phyloP scores from a whole-genome alignment of 208 protist species.

The Acanthamoeba quina region DNA sequence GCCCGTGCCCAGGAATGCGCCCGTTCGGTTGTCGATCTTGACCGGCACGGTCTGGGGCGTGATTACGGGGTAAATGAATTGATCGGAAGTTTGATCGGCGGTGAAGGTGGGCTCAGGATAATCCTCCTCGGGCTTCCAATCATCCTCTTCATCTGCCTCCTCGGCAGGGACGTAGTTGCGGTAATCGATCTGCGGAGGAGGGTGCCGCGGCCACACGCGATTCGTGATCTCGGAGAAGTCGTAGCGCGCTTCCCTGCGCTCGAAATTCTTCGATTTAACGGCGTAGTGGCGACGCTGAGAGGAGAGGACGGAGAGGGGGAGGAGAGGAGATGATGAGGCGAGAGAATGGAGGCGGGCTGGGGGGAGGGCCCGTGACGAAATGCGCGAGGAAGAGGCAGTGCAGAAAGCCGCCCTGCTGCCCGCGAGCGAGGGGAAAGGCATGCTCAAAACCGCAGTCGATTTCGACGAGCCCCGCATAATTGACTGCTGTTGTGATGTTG shows the following conservation, averaged over 20 bases:
- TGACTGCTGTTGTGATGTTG: not conserved
- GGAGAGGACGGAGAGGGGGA: not conserved
- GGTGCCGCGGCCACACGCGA: not conserved
- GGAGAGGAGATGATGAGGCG: not conserved
- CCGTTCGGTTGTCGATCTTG: not conserved
- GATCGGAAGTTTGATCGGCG: not conserved
- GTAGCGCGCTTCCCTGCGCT: constrained; percentile 13
- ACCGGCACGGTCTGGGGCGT: not conserved
- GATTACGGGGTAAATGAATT: not conserved
- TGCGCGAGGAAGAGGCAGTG: not conserved
- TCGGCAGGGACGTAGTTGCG: constrained; percentile 39
- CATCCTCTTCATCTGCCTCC: constrained; percentile 48
- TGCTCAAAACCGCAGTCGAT: not conserved
- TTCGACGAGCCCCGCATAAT: not conserved
- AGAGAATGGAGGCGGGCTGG: not conserved
- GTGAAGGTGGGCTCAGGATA: not conserved
- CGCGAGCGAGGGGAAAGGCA: constrained; percentile 1
- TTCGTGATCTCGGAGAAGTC: constrained; percentile 13
- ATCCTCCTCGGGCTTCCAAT: constrained; percentile 51
- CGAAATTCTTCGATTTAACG: not conserved
- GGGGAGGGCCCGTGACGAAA: not conserved
- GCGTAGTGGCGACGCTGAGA: not conserved
- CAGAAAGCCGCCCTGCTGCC: not conserved
- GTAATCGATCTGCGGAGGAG: not conserved
- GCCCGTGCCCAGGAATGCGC: constrained; percentile 2